Evolutionary conservation across 768 basidiomycete genomes (phyloP), one percentile per base, ranked within the genome.

Genomic region (Xerocomellus intermedius): DNA sequence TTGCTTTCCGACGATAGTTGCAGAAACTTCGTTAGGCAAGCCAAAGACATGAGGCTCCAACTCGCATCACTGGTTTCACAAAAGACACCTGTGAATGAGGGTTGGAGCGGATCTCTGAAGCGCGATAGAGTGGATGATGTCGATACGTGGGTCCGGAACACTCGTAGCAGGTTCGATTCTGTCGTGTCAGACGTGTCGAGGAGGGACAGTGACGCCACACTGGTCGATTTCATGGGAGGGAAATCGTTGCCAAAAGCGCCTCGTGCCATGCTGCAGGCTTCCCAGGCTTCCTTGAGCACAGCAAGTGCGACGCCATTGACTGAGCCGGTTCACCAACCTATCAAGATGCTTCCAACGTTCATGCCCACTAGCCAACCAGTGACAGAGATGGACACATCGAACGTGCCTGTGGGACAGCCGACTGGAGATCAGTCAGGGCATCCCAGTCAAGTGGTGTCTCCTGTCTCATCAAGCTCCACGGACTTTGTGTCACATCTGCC

Each of bases 1-100:
- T 51, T 71, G 50, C 65, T 70, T 41, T 64, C 69, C 24, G 70
- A 72, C 28, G 62, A 68, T 55, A 55, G 38, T 22, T 70, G 69
- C 57, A 48, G 12, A 35, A 12, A 17, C 16, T 57, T 70, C 10
- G 35, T 72, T 19, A 51, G 50, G 38, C 48, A 61, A 42, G 62
- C 69, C 32, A 63, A 61, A 26, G 56, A 70, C 26, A 72, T 64
- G 66, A 62, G 47, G 37, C 52, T 2, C 22, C 69, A 70, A 46
- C 42, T 68, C 38, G 42, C 59, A 10, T 59, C 58, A 35, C 52
- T 59, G 1, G 38, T 39, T 2, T 44, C 56, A 22, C 54, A 43
- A 28, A 53, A 47, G 42, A 42, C 51, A 32, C 46, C 58, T 13
- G 26, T 38, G 13, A 4, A 54, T 52, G 45, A 49, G 42, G 41